Conservation (phyloP, 2,329 filamentous ascomycete genomes). For the Microsporum canis region DNA sequence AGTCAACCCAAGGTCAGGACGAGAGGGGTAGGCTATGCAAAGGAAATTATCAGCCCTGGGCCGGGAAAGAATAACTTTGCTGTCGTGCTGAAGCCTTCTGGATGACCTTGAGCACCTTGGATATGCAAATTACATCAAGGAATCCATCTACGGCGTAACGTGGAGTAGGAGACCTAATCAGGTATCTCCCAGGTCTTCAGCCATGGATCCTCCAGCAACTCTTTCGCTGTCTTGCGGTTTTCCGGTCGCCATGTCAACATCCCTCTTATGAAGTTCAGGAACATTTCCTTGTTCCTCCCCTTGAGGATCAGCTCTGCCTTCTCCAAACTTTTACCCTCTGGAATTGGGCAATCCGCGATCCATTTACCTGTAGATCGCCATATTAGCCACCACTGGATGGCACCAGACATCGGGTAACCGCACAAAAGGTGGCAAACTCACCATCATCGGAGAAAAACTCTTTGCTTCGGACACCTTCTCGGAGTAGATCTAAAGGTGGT, state of each 20-base stretch:
- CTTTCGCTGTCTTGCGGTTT: conserved; percentile 26
- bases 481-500: conserved; percentile 23
- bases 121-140: background rate
- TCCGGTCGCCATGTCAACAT: conserved; percentile 30
- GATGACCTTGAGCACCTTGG: background rate
- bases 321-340: conserved; percentile 11
- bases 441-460: conserved; percentile 34
- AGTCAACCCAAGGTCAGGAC: conserved; percentile 7
- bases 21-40: conserved; percentile 42
- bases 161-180: background rate
- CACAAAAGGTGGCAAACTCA: conserved; percentile 15
- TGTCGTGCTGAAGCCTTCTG: conserved; percentile 46
- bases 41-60: conserved; percentile 67
- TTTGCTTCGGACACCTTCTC: conserved; percentile 21
- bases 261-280: conserved; percentile 24
- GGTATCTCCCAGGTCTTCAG: background rate
- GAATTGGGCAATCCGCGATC: conserved; percentile 17
- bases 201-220: conserved; percentile 27
- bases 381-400: conserved; percentile 4
- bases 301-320: conserved; percentile 17
- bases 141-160: background rate
- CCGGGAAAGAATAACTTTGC: conserved; percentile 80
- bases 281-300: conserved; percentile 22
- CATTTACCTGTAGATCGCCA: conserved; percentile 15
- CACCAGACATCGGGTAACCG: background rate